phyloP scores from a whole-genome alignment of 805 yeast genomes.

The Wickerhamiella azyma region DNA sequence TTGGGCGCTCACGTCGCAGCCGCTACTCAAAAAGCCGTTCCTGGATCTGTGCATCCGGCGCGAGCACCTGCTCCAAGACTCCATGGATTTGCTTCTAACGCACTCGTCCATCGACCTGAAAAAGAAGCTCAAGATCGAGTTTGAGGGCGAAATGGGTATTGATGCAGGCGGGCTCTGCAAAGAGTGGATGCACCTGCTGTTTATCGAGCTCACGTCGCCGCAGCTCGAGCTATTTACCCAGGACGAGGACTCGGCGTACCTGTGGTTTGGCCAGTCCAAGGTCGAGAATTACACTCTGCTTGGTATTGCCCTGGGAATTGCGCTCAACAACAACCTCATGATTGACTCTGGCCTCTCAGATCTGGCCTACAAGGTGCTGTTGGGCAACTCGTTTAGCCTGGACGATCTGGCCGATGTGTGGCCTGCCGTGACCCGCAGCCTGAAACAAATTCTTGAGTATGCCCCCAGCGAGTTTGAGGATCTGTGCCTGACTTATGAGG shows the following conservation, averaged over 20 bases:
- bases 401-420: constrained; percentile 55
- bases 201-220: constrained; percentile 56
- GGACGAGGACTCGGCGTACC: constrained; percentile 51
- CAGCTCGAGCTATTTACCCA: constrained; percentile 51
- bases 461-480: constrained; percentile 33
- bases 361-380: constrained; percentile 61
- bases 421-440: constrained; percentile 49
- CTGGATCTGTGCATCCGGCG: constrained; percentile 50
- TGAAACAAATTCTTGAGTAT: constrained; percentile 35
- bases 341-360: constrained; percentile 66
- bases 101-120: constrained; percentile 35
- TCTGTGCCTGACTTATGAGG: constrained; percentile 46
- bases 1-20: constrained; percentile 6
- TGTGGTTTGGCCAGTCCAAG: constrained; percentile 50
- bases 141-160: constrained; percentile 78
- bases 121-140: constrained; percentile 65
- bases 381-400: constrained; percentile 39
- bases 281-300: constrained; percentile 44
- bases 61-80: constrained; percentile 53
- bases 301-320: constrained; percentile 80
- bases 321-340: constrained; percentile 80
- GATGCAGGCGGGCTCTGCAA: constrained; percentile 92
- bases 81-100: constrained; percentile 41
- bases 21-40: neutral
- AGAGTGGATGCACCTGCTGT: constrained; percentile 80